Evolutionary conservation across 257 asterid genomes (phyloP).

Genomic region (Ajuga chamaepitys): DNA sequence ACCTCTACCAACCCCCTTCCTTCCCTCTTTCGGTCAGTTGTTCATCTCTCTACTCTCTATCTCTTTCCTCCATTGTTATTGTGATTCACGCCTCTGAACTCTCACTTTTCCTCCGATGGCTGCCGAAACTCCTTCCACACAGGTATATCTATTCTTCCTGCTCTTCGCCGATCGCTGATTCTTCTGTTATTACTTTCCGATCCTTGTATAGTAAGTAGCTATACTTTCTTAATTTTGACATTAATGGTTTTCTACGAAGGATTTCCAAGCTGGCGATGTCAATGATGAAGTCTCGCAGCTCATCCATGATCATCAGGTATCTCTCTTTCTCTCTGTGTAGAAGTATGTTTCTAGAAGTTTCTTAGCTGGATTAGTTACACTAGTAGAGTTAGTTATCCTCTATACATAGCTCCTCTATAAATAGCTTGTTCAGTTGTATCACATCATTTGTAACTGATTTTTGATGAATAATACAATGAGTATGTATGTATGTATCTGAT

Average conservation of each 20-base stretch:
- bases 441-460: too few relatives aligned
- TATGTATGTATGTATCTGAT: too few relatives aligned
- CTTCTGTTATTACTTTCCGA: not conserved
- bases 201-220: not conserved
- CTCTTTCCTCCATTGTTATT: not conserved
- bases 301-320: slow-evolving; percentile 71
- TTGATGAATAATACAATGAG: not conserved
- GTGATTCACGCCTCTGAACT: too few relatives aligned
- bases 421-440: too few relatives aligned
- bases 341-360: too few relatives aligned
- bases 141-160: not conserved
- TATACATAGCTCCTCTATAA: too few relatives aligned
- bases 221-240: not conserved
- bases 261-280: slow-evolving; percentile 9
- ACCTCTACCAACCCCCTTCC: not conserved
- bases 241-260: not conserved
- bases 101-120: slow-evolving; percentile 5
- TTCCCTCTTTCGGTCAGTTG: not conserved
- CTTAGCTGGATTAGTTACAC: too few relatives aligned
- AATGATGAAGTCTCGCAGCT: slow-evolving; percentile 32
- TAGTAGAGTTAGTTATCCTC: too few relatives aligned
- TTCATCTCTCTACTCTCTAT: not conserved
- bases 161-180: not conserved
- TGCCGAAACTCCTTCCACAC: not conserved
- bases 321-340: not conserved